phyloP scores from a whole-genome alignment of 768 basidiomycete species.

The Flagelloscypha sp. region DNA sequence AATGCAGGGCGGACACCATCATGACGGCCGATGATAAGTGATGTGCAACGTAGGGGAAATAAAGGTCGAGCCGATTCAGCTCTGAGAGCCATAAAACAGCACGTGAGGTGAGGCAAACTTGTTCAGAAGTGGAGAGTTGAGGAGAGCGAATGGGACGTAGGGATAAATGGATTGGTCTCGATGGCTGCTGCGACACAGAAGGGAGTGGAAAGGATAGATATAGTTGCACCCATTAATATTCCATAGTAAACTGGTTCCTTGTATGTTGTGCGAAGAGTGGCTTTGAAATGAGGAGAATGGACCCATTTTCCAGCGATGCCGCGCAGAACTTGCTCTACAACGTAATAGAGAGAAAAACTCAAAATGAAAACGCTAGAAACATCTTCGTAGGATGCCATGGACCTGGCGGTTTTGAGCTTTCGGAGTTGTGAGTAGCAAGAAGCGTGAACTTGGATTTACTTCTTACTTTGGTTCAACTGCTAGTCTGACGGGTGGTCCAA shows the following conservation, averaged over 20 bases:
- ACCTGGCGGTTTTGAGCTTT: too few relatives aligned
- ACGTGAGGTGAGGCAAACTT: conserved; percentile 12
- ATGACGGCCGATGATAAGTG: conserved; percentile 13
- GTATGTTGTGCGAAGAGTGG: conserved; percentile 9
- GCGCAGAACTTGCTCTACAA: conserved; percentile 12
- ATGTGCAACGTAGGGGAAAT: conserved; percentile 12
- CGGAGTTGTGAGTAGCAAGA: too few relatives aligned
- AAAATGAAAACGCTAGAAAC: conserved; percentile 11
- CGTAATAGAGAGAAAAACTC: conserved; percentile 14
- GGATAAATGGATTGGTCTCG: background rate
- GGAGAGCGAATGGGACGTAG: conserved; percentile 4
- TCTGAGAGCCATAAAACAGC: conserved; percentile 15
- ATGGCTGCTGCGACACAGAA: conserved; percentile 11
- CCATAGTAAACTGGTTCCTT: conserved; percentile 15
- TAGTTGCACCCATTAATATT: conserved; percentile 14
- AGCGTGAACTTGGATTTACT: too few relatives aligned
- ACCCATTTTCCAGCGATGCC: background rate
- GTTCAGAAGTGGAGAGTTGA: conserved; percentile 9
- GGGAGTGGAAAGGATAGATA: conserved; percentile 12
- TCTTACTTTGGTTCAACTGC: too few relatives aligned
- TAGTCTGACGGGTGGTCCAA: too few relatives aligned
- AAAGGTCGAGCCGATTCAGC: conserved; percentile 14
- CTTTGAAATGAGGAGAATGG: conserved; percentile 6
- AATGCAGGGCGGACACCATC: conserved; percentile 12
- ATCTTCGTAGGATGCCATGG: conserved; percentile 13